Percentiles rank a stretch among this genome's conserved stretches.
Conservation (phyloP, 768 basidiomycete genomes). For the Xanthoconium stramineum region DNA sequence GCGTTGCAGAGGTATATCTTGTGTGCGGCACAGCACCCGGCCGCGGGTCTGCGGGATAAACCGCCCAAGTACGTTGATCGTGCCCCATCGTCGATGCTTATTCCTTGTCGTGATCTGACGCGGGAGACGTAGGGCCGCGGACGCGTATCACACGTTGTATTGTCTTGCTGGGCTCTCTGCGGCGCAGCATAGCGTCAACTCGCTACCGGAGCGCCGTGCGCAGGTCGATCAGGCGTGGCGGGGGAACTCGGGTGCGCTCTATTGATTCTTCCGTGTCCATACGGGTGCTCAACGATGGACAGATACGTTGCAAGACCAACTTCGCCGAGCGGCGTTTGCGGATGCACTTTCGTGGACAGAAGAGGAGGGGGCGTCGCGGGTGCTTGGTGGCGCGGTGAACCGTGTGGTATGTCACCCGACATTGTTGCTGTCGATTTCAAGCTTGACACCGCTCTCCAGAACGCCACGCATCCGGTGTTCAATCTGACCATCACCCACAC, state of each 20-base stretch:
- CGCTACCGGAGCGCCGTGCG: slow-evolving; percentile 37
- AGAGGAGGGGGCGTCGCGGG: slow-evolving; percentile 52
- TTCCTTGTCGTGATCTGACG: not conserved
- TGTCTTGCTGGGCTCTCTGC: slow-evolving; percentile 87
- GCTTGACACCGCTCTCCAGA: slow-evolving; percentile 40
- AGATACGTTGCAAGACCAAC: slow-evolving; percentile 22
- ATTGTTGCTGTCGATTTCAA: not conserved
- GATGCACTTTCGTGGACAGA: slow-evolving; percentile 64
- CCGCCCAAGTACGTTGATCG: slow-evolving; percentile 70
- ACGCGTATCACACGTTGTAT: slow-evolving; percentile 93
- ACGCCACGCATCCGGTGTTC: slow-evolving; percentile 78
- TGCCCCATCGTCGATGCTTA: too few species aligned
- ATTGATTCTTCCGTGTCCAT: not conserved
- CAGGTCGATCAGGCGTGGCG: slow-evolving; percentile 41
- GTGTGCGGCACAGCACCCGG: slow-evolving; percentile 78
- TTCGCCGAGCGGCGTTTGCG: slow-evolving; percentile 48
- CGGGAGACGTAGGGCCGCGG: slow-evolving; percentile 57
- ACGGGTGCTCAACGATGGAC: slow-evolving; percentile 11
- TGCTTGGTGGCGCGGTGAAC: slow-evolving; percentile 62
- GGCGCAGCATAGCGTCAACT: slow-evolving; percentile 76
- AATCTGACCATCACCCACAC: slow-evolving; percentile 70
- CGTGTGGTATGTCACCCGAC: slow-evolving; percentile 46
- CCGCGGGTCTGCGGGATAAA: slow-evolving; percentile 90
- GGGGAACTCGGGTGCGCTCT: slow-evolving; percentile 16
- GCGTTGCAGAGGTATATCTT: slow-evolving; percentile 89